Conservation (phyloP, 495 filamentous ascomycete species). For the Xylaria sp. region DNA sequence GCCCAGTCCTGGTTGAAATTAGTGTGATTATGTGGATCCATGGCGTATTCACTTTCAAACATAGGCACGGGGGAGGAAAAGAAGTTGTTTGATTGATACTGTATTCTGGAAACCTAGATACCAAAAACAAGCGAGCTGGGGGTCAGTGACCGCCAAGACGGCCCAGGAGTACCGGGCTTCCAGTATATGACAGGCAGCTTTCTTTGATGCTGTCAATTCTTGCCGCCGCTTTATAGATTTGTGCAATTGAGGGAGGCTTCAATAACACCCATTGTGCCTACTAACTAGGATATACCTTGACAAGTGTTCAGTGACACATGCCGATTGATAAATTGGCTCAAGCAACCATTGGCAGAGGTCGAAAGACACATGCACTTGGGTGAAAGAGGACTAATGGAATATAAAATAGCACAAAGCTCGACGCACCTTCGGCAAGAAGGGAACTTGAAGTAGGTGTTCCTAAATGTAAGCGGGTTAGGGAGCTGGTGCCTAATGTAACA, state of each 20-base stretch:
- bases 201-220: background rate
- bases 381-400: too few species aligned
- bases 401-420: too few species aligned
- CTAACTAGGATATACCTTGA: too few species aligned
- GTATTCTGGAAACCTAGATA: too few species aligned
- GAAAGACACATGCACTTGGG: too few species aligned
- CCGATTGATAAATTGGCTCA: too few species aligned
- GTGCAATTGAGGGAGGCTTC: background rate
- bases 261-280: background rate
- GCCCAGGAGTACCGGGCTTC: background rate
- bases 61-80: background rate
- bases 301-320: too few species aligned
- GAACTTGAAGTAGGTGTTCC: too few species aligned
- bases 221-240: background rate
- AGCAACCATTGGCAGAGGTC: too few species aligned
- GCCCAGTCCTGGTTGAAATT: background rate
- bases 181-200: background rate
- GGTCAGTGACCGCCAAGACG: background rate
- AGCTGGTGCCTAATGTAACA: too few species aligned
- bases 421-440: too few species aligned
- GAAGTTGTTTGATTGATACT: background rate
- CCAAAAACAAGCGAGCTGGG: background rate
- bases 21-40: background rate
- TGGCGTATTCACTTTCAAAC: background rate
- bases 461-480: too few species aligned